Evolutionary conservation across 805 yeast species (phyloP).

Genomic region (Ogataea pini): DNA sequence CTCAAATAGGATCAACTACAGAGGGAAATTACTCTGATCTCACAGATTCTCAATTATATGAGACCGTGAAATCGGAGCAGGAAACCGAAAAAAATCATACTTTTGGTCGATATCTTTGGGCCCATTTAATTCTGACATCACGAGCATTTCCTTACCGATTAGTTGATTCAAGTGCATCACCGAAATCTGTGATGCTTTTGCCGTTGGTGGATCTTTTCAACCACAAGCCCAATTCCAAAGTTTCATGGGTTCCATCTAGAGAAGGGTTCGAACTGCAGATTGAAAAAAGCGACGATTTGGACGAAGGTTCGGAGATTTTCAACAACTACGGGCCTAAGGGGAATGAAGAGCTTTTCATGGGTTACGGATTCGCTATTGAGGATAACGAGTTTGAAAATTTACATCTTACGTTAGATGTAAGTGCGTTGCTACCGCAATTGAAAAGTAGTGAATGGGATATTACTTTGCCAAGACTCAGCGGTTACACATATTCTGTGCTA

Average conservation of each 20-base stretch:
- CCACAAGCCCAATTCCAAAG: slow-evolving; percentile 61
- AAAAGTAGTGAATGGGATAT: slow-evolving; percentile 24
- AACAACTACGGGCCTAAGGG: slow-evolving; percentile 90
- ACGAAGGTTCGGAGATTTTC: slow-evolving; percentile 47
- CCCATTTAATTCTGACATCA: slow-evolving; percentile 67
- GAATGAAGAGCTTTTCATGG: slow-evolving; percentile 77
- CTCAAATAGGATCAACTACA: background rate
- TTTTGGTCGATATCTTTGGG: slow-evolving; percentile 73
- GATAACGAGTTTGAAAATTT: slow-evolving; percentile 58
- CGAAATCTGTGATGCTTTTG: slow-evolving; percentile 51
- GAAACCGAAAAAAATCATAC: slow-evolving; percentile 21
- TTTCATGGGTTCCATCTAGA: slow-evolving; percentile 55
- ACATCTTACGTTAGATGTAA: slow-evolving; percentile 60
- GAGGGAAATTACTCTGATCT: slow-evolving; percentile 10
- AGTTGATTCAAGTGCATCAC: slow-evolving; percentile 31
- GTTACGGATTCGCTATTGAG: slow-evolving; percentile 74
- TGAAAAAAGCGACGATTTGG: background rate
- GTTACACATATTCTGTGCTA: slow-evolving; percentile 30
- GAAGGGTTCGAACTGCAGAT: slow-evolving; percentile 18
- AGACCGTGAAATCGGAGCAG: slow-evolving; percentile 30
- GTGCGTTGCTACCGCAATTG: slow-evolving; percentile 15
- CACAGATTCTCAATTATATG: slow-evolving; percentile 6
- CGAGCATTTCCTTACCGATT: slow-evolving; percentile 79
- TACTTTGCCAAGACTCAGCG: slow-evolving; percentile 28
- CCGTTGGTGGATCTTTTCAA: slow-evolving; percentile 82